Base-by-base conservation (phyloP, 2,329 filamentous ascomycete species). In the Aureobasidium namibiae region DNA sequence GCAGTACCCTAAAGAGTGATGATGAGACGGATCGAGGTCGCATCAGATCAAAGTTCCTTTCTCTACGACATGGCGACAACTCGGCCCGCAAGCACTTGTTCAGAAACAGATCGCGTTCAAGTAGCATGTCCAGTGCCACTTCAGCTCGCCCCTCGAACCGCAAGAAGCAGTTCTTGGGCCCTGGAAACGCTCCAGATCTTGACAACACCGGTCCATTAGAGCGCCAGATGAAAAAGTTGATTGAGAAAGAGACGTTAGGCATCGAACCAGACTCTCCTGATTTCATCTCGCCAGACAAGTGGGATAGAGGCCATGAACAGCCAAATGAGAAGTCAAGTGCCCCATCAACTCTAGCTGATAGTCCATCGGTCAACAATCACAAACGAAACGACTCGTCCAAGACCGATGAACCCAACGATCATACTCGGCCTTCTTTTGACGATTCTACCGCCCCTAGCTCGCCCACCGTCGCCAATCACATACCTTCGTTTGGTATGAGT, bases 151-250 rank as follows among this genome's bases (percentile, higher is more conserved):
- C 50, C 10, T 54, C 36, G 6, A 78, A 78, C 46, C 78, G 79
- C n/a, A 73, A 80, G 16, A 78, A 82, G 60, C 82, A 82, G 16
- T 80, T 83, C 45, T 82, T 83, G 14, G 81, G 80, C 38, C 81
- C 84, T 2, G 41, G 39, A 18, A 13, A 52, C 34, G 42, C 46
- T 16, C 70, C 72, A 14, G 65, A 67, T 16, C 70, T 73, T 16
- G 70, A 75, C 54, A 78, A 79, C 52, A 76, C 71, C 21, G 77
- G 75, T 8, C 76, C 78, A 6, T 67, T 80, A 23, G 74, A 76
- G 56, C 67, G 74, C 24, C 76, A 76, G 50, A 74, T 79, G 69
- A 69, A 73, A 46, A 65, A 70, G 11, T 66, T 78, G 63, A 71
- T 79, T 54, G 73, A 74, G 48, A 69, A 74, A 46, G 75, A 78